A percentile compares a stretch with the other conserved stretches of the same genome.
Conservation (phyloP, 495 filamentous ascomycete genomes). For the Aspergillus saccharolyticus region DNA sequence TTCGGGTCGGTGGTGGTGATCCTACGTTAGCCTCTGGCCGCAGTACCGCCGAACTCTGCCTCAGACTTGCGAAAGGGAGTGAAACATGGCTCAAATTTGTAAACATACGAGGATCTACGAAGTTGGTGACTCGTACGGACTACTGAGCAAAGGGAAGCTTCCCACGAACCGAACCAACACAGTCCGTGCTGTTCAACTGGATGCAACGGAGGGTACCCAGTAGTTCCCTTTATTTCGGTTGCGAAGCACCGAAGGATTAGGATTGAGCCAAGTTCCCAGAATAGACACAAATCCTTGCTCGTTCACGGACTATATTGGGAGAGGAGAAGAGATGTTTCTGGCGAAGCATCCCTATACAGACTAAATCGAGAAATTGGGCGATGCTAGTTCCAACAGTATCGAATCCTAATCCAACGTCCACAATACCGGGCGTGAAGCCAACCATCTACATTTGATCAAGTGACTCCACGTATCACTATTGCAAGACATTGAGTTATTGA, state of each 20-base stretch:
- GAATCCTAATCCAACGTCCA: background rate
- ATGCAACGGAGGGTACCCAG: too few relatives aligned
- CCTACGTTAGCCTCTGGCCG: background rate
- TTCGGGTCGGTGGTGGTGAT: background rate
- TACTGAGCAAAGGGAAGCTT: background rate
- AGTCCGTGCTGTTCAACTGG: too few relatives aligned
- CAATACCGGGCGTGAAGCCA: too few relatives aligned
- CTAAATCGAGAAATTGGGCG: background rate
- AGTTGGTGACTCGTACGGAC: too few relatives aligned
- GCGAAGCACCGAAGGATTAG: background rate
- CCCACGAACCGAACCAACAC: background rate
- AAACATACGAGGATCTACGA: background rate
- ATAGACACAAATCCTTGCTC: background rate
- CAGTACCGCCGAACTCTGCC: background rate
- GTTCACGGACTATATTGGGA: background rate
- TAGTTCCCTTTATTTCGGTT: background rate
- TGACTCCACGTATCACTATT: background rate
- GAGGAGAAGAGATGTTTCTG: background rate
- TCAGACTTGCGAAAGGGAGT: background rate
- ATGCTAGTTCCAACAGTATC: background rate
- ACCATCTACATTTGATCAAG: background rate
- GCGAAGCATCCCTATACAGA: too few relatives aligned
- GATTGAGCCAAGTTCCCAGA: background rate
- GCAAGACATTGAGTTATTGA: background rate
- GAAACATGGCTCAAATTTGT: background rate